Conservation (phyloP, 192 early-diverging fungal species). For the Umbelopsis sp. region DNA sequence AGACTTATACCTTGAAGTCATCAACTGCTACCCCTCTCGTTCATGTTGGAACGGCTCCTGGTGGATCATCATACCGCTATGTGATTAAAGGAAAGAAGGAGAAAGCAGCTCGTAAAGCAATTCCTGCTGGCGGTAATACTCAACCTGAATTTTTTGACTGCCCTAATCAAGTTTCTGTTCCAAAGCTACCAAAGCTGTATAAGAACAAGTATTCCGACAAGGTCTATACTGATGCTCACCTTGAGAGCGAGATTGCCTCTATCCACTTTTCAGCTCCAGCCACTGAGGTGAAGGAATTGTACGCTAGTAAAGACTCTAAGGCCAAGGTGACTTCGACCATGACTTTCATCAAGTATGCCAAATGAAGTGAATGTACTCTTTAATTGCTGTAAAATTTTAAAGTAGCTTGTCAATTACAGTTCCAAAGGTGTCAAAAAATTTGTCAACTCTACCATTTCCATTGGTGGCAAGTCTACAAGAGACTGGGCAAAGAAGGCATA, state of each 20-base stretch:
- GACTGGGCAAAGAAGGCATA: constrained; percentile 43
- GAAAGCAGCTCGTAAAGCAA: not conserved
- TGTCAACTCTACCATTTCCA: constrained; percentile 27
- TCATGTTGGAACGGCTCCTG: constrained; percentile 4
- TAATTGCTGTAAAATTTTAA: not conserved
- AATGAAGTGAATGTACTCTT: not conserved
- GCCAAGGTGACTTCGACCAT: not conserved
- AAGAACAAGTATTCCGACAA: constrained; percentile 3
- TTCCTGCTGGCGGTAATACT: not conserved
- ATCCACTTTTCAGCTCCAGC: not conserved
- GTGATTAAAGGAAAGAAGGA: constrained; percentile 14
- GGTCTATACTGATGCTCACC: not conserved
- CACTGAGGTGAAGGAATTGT: constrained; percentile 1
- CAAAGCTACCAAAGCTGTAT: not conserved
- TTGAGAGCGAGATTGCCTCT: constrained; percentile 9
- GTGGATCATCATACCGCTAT: constrained; percentile 4
- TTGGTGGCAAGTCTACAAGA: constrained; percentile 37
- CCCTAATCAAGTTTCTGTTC: constrained; percentile 4
- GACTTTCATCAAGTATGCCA: not conserved
- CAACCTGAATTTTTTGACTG: constrained; percentile 11
- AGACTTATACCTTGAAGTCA: constrained; percentile 1
- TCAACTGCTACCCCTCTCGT: not conserved
- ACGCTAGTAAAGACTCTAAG: not conserved
- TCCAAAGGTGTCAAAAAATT: constrained; percentile 22
- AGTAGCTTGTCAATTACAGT: not conserved